These are phyloP conservation scores for Yamadazyma triangularis DNA, from an alignment of 1,139 yeast species.

Conservation along the genomic window DNA sequence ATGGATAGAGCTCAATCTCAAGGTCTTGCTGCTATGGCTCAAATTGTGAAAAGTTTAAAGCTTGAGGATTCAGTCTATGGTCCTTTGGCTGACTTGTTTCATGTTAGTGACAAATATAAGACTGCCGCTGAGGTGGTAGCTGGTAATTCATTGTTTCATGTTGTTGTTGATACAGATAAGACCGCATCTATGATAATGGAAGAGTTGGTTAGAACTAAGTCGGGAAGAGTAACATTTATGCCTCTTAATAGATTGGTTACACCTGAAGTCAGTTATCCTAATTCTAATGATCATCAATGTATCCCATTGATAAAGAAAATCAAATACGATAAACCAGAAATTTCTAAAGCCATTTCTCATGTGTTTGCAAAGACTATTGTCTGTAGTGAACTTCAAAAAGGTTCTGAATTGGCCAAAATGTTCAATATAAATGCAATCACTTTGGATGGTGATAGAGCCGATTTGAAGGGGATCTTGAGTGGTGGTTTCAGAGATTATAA, in stretches of 20 bases:
- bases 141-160: constrained; percentile 79
- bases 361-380: constrained; percentile 81
- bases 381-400: constrained; percentile 64
- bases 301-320: constrained; percentile 77
- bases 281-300: constrained; percentile 47
- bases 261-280: constrained; percentile 43
- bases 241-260: constrained; percentile 72
- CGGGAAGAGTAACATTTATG: constrained; percentile 87
- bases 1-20: constrained; percentile 69
- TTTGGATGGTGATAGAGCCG: constrained; percentile 87
- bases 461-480: constrained; percentile 74
- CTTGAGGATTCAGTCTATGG: constrained; percentile 68
- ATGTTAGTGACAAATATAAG: constrained; percentile 77
- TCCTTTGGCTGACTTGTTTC: constrained; percentile 76
- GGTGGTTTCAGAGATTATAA: constrained; percentile 85
- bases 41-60: constrained; percentile 53
- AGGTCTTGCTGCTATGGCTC: constrained; percentile 66
- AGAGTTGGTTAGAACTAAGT: constrained; percentile 62
- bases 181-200: constrained; percentile 80
- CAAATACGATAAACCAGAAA: constrained; percentile 47
- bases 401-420: constrained; percentile 62
- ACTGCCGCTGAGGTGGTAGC: constrained; percentile 87
- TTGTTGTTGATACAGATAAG: constrained; percentile 83
- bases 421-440: constrained; percentile 76
- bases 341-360: constrained; percentile 66